phyloP scores from a whole-genome alignment of 148 eudicot genomes.

The Camellia sinensis region DNA sequence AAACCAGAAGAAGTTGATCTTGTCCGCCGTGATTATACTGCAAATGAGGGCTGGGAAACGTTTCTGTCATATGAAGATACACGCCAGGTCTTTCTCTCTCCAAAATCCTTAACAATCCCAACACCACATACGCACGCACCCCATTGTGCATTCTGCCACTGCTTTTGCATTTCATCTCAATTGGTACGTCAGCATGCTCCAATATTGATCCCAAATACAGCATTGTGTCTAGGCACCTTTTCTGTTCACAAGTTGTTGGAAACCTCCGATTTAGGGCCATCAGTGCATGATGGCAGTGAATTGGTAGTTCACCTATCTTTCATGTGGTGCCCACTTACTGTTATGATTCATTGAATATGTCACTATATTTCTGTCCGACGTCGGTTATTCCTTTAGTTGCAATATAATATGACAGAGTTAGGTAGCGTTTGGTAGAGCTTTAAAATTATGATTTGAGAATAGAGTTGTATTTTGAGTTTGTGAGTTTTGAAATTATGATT shows the following conservation, averaged over 20 bases:
- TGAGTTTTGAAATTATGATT: too few relatives aligned
- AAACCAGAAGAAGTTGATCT: conserved; percentile 95
- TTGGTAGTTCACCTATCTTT: not conserved
- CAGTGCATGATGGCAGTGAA: too few relatives aligned
- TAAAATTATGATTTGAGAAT: too few relatives aligned
- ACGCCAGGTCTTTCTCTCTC: conserved; percentile 54
- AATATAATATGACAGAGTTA: too few relatives aligned
- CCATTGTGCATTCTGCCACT: not conserved
- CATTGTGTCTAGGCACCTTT: not conserved
- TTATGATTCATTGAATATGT: too few relatives aligned
- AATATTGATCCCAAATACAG: not conserved
- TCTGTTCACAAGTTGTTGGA: not conserved
- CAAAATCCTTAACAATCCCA: not conserved
- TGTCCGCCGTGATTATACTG: conserved; percentile 96
- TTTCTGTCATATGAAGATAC: conserved; percentile 96
- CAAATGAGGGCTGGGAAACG: conserved; percentile 99
- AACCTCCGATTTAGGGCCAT: not conserved
- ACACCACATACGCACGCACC: not conserved
- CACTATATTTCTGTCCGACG: too few relatives aligned
- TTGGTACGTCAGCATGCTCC: conserved; percentile 6
- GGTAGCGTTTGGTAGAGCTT: too few relatives aligned
- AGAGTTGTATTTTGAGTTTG: too few relatives aligned
- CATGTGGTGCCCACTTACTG: not conserved
- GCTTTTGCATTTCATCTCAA: not conserved
- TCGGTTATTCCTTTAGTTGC: too few relatives aligned